Evolutionary conservation across 164 flowering plant genomes (phyloP).

Genomic region (Houttuynia cordata): DNA sequence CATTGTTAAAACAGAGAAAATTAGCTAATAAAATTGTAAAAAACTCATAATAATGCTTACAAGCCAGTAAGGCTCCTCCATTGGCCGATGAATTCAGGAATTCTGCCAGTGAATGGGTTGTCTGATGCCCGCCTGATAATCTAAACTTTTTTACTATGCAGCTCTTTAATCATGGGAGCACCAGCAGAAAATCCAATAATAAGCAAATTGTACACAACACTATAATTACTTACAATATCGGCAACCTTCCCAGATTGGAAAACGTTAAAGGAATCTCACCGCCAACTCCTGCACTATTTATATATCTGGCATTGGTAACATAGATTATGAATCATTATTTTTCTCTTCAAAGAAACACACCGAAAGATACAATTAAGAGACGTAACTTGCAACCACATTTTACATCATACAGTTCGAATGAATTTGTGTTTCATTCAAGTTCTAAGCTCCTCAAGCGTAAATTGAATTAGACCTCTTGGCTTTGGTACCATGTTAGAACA

Average conservation of each 20-base stretch:
- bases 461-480: too few species aligned
- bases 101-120: slow-evolving; percentile 42
- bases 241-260: slow-evolving; percentile 14
- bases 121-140: slow-evolving; percentile 61
- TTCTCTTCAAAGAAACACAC: too few species aligned
- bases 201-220: background rate
- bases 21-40: background rate
- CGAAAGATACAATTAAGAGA: too few species aligned
- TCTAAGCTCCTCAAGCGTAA: too few species aligned
- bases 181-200: too few species aligned
- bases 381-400: too few species aligned
- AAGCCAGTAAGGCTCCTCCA: slow-evolving; percentile 41
- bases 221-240: slow-evolving; percentile 18
- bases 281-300: slow-evolving; percentile 28
- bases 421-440: too few species aligned
- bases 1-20: too few species aligned
- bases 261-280: slow-evolving; percentile 32
- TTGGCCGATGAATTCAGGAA: slow-evolving; percentile 66
- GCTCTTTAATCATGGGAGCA: background rate
- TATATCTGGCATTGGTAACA: slow-evolving; percentile 20
- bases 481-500: too few species aligned
- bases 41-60: slow-evolving; percentile 17
- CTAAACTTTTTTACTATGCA: background rate
- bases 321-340: background rate
- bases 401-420: too few species aligned